Percentiles rank a stretch among this genome's conserved stretches.
Conservation (phyloP, 176 grass and related monocot species). For the Ananas comosus region DNA sequence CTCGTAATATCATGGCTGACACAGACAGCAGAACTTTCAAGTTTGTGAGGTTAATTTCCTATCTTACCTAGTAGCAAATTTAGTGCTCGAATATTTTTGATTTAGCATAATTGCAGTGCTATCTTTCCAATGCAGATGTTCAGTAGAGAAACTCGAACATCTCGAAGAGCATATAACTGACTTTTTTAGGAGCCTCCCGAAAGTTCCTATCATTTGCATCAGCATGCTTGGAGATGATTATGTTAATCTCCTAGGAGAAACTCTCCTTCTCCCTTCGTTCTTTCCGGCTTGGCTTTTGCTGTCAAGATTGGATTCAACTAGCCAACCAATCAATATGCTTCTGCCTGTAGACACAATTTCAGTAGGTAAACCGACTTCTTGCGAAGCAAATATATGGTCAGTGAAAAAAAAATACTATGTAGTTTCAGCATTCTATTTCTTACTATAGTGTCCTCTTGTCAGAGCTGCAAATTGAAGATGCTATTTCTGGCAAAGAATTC, state of each 20-base stretch:
- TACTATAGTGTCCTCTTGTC: slow-evolving; percentile 23
- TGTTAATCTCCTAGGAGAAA: slow-evolving; percentile 44
- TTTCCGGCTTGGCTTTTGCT: slow-evolving; percentile 81
- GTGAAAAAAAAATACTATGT: background rate
- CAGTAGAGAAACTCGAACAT: slow-evolving; percentile 33
- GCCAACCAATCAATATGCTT: slow-evolving; percentile 62
- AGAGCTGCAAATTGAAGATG: slow-evolving; percentile 40
- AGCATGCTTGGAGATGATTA: slow-evolving; percentile 79
- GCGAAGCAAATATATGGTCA: slow-evolving; percentile 1
- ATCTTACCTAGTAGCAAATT: background rate
- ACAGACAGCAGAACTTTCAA: slow-evolving; percentile 11
- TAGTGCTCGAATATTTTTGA: background rate
- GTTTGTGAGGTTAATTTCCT: slow-evolving; percentile 40
- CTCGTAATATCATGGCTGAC: slow-evolving; percentile 18
- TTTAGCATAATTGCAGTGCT: slow-evolving; percentile 6
- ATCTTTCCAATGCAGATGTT: slow-evolving; percentile 35
- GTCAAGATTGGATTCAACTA: slow-evolving; percentile 65
- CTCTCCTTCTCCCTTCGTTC: slow-evolving; percentile 35
- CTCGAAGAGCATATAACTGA: slow-evolving; percentile 55
- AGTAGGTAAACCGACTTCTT: slow-evolving; percentile 38
- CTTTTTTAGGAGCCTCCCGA: slow-evolving; percentile 66
- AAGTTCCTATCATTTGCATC: slow-evolving; percentile 68
- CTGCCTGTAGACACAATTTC: slow-evolving; percentile 48
- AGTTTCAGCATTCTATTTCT: slow-evolving; percentile 1
- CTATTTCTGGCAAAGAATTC: slow-evolving; percentile 26